These are phyloP conservation scores for Asterophora lycoperdoides DNA, from an alignment of 768 basidiomycete genomes.

Conservation along the genomic window DNA sequence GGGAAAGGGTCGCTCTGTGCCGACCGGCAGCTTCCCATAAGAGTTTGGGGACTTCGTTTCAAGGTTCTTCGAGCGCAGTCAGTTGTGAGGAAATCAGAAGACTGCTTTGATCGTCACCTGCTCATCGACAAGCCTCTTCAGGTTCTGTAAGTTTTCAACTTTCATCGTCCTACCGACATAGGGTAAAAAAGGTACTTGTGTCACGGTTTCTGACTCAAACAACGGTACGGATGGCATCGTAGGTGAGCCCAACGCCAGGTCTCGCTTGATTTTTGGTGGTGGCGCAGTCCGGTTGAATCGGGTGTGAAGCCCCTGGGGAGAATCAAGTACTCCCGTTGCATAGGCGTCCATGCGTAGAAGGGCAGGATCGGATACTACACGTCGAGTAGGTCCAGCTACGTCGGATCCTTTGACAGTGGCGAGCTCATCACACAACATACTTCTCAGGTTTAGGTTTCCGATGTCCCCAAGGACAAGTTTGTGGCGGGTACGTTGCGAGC, in stretches of 20 bases:
- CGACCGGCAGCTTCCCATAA: constrained; percentile 24
- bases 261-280: background rate
- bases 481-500: constrained; percentile 1
- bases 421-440: constrained; percentile 16
- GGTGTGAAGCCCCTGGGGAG: background rate
- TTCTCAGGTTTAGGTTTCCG: constrained; percentile 19
- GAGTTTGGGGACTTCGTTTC: background rate
- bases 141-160: background rate
- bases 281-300: constrained; percentile 5
- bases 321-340: background rate
- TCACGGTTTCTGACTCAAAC: background rate
- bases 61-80: background rate
- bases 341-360: constrained; percentile 10
- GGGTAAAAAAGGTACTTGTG: background rate
- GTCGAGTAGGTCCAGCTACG: constrained; percentile 14
- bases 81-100: background rate
- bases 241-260: background rate
- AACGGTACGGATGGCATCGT: background rate
- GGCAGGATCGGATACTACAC: constrained; percentile 31
- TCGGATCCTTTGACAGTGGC: constrained; percentile 3
- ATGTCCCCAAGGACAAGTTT: constrained; percentile 15
- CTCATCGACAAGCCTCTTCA: background rate
- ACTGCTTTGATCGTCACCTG: background rate
- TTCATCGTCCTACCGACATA: background rate
- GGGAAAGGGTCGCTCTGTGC: constrained; percentile 33